phyloP scores from a whole-genome alignment of 441 rosid genomes.

The Flueggea neowawraea region DNA sequence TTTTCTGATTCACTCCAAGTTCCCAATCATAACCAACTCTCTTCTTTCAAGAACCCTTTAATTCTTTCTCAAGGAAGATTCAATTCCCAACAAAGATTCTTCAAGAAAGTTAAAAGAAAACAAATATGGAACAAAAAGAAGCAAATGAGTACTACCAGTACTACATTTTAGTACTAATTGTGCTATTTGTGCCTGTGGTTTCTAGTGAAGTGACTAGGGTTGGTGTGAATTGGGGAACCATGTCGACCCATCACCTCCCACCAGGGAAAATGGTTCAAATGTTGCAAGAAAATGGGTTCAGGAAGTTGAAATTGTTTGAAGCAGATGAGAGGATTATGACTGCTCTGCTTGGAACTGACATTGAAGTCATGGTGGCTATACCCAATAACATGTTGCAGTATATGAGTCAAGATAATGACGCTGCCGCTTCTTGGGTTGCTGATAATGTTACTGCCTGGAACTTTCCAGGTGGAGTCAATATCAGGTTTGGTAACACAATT shows the following conservation, averaged over 20 bases:
- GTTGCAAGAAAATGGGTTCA: constrained; percentile 70
- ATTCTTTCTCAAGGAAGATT: constrained; percentile 23
- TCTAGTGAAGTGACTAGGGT: constrained; percentile 24
- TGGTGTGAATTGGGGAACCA: constrained; percentile 83
- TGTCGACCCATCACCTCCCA: constrained; percentile 60
- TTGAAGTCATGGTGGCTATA: constrained; percentile 86
- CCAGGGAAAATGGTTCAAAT: constrained; percentile 58
- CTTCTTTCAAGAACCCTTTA: constrained; percentile 4
- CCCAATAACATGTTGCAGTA: constrained; percentile 67
- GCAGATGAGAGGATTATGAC: constrained; percentile 69
- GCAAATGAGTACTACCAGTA: background rate
- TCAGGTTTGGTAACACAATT: constrained; percentile 40
- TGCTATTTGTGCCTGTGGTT: constrained; percentile 8
- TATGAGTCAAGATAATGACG: constrained; percentile 45
- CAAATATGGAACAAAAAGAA: constrained; percentile 24
- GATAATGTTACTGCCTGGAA: constrained; percentile 64
- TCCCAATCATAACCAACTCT: too few species aligned
- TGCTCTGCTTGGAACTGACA: constrained; percentile 72
- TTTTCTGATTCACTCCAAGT: background rate
- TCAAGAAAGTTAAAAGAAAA: background rate
- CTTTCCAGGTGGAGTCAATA: constrained; percentile 58
- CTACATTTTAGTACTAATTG: constrained; percentile 3
- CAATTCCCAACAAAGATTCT: constrained; percentile 11
- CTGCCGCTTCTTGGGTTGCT: constrained; percentile 72
- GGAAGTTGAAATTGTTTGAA: constrained; percentile 77